Evolutionary conservation across 108 stramenopile genomes (phyloP).

Genomic region (Hondaea fermentalgiana): DNA sequence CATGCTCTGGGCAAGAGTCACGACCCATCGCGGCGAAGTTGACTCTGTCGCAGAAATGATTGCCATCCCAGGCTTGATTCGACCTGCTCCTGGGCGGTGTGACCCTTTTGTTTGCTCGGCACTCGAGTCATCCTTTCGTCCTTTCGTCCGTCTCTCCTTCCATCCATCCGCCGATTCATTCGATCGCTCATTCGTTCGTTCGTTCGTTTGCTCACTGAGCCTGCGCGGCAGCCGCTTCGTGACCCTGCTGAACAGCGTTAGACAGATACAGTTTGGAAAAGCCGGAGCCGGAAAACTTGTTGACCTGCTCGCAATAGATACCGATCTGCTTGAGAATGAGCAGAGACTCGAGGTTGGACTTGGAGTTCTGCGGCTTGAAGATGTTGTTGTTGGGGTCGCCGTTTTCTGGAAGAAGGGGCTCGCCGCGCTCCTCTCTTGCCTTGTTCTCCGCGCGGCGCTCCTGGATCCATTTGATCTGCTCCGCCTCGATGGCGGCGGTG

Average conservation of each 20-base stretch:
- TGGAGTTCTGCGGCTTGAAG: constrained; percentile 12
- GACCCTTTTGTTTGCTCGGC: too few relatives aligned
- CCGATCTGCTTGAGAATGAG: constrained; percentile 80
- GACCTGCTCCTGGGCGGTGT: too few relatives aligned
- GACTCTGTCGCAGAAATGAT: too few relatives aligned
- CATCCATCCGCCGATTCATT: too few relatives aligned
- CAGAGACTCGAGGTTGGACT: constrained; percentile 65
- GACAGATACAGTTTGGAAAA: constrained; percentile 80
- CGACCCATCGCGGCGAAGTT: too few relatives aligned
- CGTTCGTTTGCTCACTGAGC: background rate
- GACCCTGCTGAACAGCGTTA: constrained; percentile 60
- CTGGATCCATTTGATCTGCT: constrained; percentile 28
- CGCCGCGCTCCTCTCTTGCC: constrained; percentile 26
- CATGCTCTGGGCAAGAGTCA: too few relatives aligned
- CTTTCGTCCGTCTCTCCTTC: too few relatives aligned
- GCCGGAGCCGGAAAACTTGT: constrained; percentile 67
- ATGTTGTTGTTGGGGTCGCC: constrained; percentile 23
- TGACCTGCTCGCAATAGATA: constrained; percentile 84
- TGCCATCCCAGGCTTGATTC: too few relatives aligned
- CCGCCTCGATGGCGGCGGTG: background rate
- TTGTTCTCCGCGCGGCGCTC: constrained; percentile 40
- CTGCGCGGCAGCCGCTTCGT: background rate
- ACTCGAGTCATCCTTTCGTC: too few relatives aligned
- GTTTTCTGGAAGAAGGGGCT: constrained; percentile 25
- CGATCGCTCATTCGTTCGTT: too few relatives aligned